Percentiles rank a stretch among this genome's conserved stretches.
phyloP scores from a whole-genome alignment of 2,329 filamentous ascomycete genomes.

The Thermothelomyces thermophilus region DNA sequence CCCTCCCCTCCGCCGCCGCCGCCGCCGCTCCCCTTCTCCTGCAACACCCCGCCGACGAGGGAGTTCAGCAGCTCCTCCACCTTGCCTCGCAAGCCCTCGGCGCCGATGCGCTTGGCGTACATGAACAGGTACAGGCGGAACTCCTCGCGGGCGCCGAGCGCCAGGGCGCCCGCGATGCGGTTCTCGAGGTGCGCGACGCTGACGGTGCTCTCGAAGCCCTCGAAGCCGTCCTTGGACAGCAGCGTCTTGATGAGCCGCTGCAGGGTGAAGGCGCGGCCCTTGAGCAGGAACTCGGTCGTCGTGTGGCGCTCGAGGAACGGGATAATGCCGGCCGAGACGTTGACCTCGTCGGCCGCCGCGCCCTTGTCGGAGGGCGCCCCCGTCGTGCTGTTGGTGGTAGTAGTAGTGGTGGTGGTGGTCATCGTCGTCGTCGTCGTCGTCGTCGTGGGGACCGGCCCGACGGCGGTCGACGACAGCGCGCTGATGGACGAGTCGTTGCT shows the following conservation, averaged over 20 bases:
- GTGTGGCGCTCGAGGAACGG: constrained; percentile 91
- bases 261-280: constrained; percentile 84
- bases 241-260: constrained; percentile 87
- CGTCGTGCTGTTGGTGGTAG: not conserved
- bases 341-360: constrained; percentile 34
- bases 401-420: constrained; percentile 38
- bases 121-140: constrained; percentile 94
- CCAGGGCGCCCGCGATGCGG: constrained; percentile 79
- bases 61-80: constrained; percentile 86
- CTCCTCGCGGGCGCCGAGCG: constrained; percentile 80
- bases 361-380: no score
- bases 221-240: constrained; percentile 82
- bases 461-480: constrained; percentile 66
- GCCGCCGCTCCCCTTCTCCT: constrained; percentile 42
- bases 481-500: constrained; percentile 86
- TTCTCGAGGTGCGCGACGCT: constrained; percentile 95
- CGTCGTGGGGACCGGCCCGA: constrained; percentile 51
- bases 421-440: no score
- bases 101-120: constrained; percentile 93
- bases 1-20: constrained; percentile 31
- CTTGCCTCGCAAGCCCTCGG: constrained; percentile 79
- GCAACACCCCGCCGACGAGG: constrained; percentile 65
- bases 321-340: constrained; percentile 84
- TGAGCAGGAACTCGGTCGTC: constrained; percentile 83
- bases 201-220: constrained; percentile 83